These are phyloP conservation scores for Leishmania tropica DNA, from an alignment of 208 protist genomes.

Conservation along the genomic window DNA sequence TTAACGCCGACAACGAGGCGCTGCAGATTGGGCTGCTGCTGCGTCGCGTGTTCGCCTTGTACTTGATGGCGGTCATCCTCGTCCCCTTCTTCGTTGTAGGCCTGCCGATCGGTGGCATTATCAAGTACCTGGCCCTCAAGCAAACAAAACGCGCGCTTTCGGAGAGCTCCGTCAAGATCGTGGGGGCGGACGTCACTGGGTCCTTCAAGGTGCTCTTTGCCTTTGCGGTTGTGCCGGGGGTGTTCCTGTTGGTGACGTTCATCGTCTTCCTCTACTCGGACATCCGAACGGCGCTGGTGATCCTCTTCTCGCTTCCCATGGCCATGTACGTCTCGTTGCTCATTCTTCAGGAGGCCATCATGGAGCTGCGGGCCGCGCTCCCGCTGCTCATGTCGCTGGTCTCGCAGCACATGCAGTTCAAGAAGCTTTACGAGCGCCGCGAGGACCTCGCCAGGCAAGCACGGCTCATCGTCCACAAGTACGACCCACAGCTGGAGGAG, in stretches of 20 bases:
- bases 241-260: constrained; percentile 61
- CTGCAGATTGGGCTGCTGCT: constrained; percentile 70
- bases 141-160: constrained; percentile 67
- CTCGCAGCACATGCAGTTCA: constrained; percentile 88
- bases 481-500: constrained; percentile 72
- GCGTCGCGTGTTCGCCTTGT: constrained; percentile 73
- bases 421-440: constrained; percentile 84
- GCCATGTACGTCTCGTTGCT: constrained; percentile 90
- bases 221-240: constrained; percentile 66
- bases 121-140: constrained; percentile 59
- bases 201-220: constrained; percentile 86
- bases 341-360: constrained; percentile 83
- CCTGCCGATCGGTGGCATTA: constrained; percentile 69
- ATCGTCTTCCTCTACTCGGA: constrained; percentile 69
- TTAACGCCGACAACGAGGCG: constrained; percentile 46
- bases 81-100: constrained; percentile 87
- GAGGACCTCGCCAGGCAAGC: constrained; percentile 63
- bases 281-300: constrained; percentile 62
- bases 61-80: constrained; percentile 77
- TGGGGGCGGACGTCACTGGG: constrained; percentile 89
- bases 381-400: constrained; percentile 89
- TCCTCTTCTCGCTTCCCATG: constrained; percentile 87
- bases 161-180: constrained; percentile 89
- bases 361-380: constrained; percentile 81
- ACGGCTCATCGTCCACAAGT: constrained; percentile 61